Evolutionary conservation across 441 rosid genomes (phyloP).

Genomic region (Mallotus japonicus): DNA sequence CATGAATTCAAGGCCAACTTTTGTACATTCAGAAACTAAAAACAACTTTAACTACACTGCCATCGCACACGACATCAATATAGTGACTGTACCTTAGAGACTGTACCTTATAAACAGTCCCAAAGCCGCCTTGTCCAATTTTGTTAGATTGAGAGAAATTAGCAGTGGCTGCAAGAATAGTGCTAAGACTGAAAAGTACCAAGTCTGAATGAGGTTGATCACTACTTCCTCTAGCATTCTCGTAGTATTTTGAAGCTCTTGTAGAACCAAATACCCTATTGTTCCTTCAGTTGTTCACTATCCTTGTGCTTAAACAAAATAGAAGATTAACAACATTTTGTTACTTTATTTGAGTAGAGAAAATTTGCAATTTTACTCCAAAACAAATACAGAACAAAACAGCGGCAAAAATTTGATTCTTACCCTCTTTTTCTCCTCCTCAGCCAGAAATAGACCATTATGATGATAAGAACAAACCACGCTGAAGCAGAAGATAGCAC

Average conservation of each 20-base stretch:
- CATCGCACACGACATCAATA: neutral
- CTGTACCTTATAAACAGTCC: constrained; percentile 34
- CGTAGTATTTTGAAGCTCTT: neutral
- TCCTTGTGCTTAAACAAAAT: neutral
- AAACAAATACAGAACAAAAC: neutral
- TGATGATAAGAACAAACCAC: neutral
- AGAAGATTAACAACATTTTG: neutral
- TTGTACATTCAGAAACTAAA: too few relatives aligned
- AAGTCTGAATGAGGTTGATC: neutral
- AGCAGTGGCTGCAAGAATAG: constrained; percentile 22
- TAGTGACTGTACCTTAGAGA: too few relatives aligned
- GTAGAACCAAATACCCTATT: neutral
- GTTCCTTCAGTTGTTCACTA: neutral
- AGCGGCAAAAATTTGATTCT: neutral
- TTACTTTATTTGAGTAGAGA: neutral
- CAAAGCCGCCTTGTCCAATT: constrained; percentile 38
- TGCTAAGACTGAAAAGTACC: constrained; percentile 4
- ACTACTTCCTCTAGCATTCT: neutral
- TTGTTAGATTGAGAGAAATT: constrained; percentile 21
- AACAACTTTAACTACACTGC: too few relatives aligned
- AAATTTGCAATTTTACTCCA: neutral
- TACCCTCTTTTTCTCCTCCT: constrained; percentile 13
- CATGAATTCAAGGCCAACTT: neutral
- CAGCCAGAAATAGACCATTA: neutral
- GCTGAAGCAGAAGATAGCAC: neutral